Evolutionary conservation across 1,284 basidiomycete genomes (phyloP), one percentile per base, ranked within the genome.

Genomic region (Melampsora americana): DNA sequence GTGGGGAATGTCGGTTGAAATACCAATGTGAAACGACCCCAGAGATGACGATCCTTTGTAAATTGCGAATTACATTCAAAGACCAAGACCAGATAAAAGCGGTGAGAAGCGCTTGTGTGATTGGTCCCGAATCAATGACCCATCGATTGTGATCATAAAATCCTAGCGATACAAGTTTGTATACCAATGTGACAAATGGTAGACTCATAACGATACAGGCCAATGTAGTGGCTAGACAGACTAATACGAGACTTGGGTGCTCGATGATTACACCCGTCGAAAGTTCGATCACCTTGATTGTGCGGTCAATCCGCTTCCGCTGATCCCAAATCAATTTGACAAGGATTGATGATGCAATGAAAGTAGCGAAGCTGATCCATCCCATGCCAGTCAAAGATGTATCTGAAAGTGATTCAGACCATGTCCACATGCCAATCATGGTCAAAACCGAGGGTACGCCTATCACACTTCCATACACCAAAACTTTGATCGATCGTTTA

Each of bases 11-110:
- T 14, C 72, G 72, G 32, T 74, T 74, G 42, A 74, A 74, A 53
- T 74, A 74, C 72, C 72, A 74, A 59, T 74, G 64, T 20, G 72
- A 74, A 53, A 74, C 72, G 50, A 74, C 72, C 12, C 72, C 72
- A 46, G 72, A 62, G 56, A 74, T 46, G 32, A 67, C 59, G 42
- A 74, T 74, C 26, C 65, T 32, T 59, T 74, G 72, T 16, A 74
- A 42, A 44, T 67, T 67, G 14, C 65, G 30, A 18, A 74, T 66
- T 23, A 74, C 65, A 42, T 74, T 74, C n/a, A 74, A 42, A 23
- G 50, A 56, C 72, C 72, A 74, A 20, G 72, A 74, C 72, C 72
- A 74, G 46, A 74, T 64, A 56, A 74, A 74, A 42, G 28, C 65
- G 5, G 65, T 59, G 23, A 74, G 30, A 42, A 74, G 35, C 26